Evolutionary conservation across 805 yeast species (phyloP).

Genomic region (Candida patagonica): DNA sequence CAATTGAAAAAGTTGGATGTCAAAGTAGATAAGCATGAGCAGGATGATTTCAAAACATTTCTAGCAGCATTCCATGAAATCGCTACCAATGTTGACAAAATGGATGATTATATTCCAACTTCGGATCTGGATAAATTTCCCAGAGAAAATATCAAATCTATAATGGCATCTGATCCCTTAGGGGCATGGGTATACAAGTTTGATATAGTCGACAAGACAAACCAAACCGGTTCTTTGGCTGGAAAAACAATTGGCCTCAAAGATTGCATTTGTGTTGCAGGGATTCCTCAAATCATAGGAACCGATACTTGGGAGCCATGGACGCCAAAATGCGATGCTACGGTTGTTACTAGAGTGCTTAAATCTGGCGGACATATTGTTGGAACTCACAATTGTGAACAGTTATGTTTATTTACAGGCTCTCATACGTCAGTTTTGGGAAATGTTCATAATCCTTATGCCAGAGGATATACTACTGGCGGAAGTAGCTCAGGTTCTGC

Average conservation of each 20-base stretch:
- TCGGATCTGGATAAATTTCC: slow-evolving; percentile 2
- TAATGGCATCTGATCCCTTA: slow-evolving; percentile 12
- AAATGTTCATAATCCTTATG: slow-evolving; percentile 36
- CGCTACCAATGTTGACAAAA: slow-evolving; percentile 3
- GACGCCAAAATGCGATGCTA: slow-evolving; percentile 31
- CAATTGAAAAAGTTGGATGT: slow-evolving; percentile 7
- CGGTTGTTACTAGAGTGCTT: slow-evolving; percentile 29
- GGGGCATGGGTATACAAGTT: slow-evolving; percentile 31
- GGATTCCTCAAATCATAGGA: slow-evolving; percentile 31
- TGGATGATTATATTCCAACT: slow-evolving; percentile 5
- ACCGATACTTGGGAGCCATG: slow-evolving; percentile 29
- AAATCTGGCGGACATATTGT: slow-evolving; percentile 30
- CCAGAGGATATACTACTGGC: slow-evolving; percentile 32
- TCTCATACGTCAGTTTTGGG: slow-evolving; percentile 34
- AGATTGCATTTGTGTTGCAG: slow-evolving; percentile 30
- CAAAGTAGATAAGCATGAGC: slow-evolving; percentile 4
- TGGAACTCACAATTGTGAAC: slow-evolving; percentile 32
- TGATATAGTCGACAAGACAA: slow-evolving; percentile 21
- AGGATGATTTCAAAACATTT: slow-evolving; percentile 5
- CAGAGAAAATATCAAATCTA: not conserved
- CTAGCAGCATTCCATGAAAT: slow-evolving; percentile 9
- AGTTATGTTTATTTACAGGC: slow-evolving; percentile 29
- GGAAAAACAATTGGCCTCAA: slow-evolving; percentile 29
- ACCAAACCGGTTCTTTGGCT: slow-evolving; percentile 19
- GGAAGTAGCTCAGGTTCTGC: slow-evolving; percentile 51